phyloP scores from a whole-genome alignment of 192 early-diverging fungal species.

The Podila verticillata region DNA sequence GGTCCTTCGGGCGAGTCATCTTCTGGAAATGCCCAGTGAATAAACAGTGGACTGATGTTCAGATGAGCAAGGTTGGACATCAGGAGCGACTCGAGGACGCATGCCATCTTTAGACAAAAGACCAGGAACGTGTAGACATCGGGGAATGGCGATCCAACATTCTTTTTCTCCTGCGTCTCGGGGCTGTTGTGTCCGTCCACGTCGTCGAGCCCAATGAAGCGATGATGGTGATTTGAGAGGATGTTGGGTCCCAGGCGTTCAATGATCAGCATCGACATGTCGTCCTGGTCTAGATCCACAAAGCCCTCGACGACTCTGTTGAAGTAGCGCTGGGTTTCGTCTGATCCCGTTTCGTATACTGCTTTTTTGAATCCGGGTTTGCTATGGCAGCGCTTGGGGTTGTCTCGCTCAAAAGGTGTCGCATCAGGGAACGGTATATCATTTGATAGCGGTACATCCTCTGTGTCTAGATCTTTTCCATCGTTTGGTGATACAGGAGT shows the following conservation, averaged over 20 bases:
- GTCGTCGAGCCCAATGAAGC: slow-evolving; percentile 30
- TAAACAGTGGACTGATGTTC: slow-evolving; percentile 30
- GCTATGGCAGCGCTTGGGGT: neutral
- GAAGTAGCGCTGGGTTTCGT: slow-evolving; percentile 37
- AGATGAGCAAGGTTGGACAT: slow-evolving; percentile 26
- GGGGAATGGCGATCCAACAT: slow-evolving; percentile 29
- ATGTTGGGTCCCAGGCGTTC: slow-evolving; percentile 37
- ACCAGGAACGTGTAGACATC: slow-evolving; percentile 39
- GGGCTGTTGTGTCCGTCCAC: slow-evolving; percentile 9
- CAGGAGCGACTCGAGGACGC: slow-evolving; percentile 27
- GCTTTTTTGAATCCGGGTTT: slow-evolving; percentile 16
- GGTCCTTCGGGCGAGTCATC: neutral
- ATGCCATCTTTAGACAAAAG: slow-evolving; percentile 36
- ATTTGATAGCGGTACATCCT: neutral
- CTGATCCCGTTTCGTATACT: slow-evolving; percentile 25
- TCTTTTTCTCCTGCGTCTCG: slow-evolving; percentile 14
- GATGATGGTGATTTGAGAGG: slow-evolving; percentile 26
- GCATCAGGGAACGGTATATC: too few relatives aligned
- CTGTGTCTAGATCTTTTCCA: neutral
- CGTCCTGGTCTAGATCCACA: slow-evolving; percentile 32
- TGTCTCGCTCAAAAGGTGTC: neutral
- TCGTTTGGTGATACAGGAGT: neutral
- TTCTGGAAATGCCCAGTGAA: slow-evolving; percentile 26
- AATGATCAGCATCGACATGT: slow-evolving; percentile 36
- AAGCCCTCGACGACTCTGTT: slow-evolving; percentile 37